These are phyloP conservation scores for Yamadazyma jaroonii DNA, from an alignment of 1,139 yeast genomes.

Conservation along the genomic window DNA sequence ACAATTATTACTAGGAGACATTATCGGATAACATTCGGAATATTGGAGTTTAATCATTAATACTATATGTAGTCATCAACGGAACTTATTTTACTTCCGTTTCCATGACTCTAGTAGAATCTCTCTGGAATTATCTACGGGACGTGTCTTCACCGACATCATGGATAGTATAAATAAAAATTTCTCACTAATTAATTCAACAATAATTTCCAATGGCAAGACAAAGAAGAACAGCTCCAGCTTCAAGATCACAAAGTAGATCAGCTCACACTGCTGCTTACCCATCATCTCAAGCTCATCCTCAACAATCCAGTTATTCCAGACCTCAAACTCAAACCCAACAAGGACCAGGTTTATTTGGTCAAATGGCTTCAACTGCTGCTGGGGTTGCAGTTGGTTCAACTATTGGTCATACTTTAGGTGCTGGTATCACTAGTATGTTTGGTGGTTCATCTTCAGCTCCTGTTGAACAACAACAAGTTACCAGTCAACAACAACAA, in stretches of 20 bases:
- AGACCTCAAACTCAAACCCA: constrained; percentile 31
- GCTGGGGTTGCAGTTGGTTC: constrained; percentile 99
- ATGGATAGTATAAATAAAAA: constrained; percentile 7
- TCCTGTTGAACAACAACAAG: constrained; percentile 24
- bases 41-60: too few species aligned
- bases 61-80: too few species aligned
- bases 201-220: constrained; percentile 44
- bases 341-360: constrained; percentile 77
- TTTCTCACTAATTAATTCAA: constrained; percentile 4
- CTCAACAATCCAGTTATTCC: constrained; percentile 21
- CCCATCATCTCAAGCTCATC: constrained; percentile 26
- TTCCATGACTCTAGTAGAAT: too few species aligned
- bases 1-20: too few species aligned
- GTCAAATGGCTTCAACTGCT: constrained; percentile 98
- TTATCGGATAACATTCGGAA: too few species aligned
- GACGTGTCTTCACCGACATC: constrained; percentile 8
- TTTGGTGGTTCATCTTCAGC: constrained; percentile 80
- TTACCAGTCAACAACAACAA: constrained; percentile 34
- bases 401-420: constrained; percentile 92
- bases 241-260: constrained; percentile 59
- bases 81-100: too few species aligned
- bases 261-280: constrained; percentile 77
- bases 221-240: constrained; percentile 65
- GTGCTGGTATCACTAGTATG: constrained; percentile 88
- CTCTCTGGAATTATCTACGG: not conserved